A percentile compares a stretch with the other conserved stretches of the same genome.
These are phyloP conservation scores for Didymella arachidicola DNA, from an alignment of 2,329 filamentous ascomycete species.

Conservation along the genomic window DNA sequence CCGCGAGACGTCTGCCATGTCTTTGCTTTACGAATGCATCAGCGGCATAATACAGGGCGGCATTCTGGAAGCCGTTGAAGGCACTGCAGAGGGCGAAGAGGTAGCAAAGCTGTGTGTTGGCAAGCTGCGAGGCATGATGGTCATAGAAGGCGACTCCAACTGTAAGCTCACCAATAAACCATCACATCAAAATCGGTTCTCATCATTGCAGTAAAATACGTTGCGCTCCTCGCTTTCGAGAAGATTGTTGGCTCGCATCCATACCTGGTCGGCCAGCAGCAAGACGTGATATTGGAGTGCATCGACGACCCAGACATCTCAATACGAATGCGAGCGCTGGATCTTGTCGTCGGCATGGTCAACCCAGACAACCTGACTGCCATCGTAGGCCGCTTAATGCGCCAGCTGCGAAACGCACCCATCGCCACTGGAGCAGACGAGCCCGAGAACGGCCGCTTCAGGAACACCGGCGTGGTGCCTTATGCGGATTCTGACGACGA, in stretches of 20 bases:
- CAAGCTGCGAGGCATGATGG: constrained; percentile 92
- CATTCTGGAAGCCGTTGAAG: constrained; percentile 83
- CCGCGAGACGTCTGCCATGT: constrained; percentile 95
- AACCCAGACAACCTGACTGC: constrained; percentile 82
- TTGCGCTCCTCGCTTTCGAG: constrained; percentile 92
- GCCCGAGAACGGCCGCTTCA: constrained; percentile 56
- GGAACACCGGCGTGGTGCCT: constrained; percentile 54
- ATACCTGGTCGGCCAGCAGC: constrained; percentile 86
- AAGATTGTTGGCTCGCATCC: constrained; percentile 91
- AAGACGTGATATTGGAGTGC: constrained; percentile 95
- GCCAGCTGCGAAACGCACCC: constrained; percentile 76
- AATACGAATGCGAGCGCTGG: constrained; percentile 89
- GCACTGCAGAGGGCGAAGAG: constrained; percentile 83
- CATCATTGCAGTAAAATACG: constrained; percentile 80
- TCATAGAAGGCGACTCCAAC: constrained; percentile 92
- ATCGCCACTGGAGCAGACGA: constrained; percentile 60
- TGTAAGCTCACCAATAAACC: constrained; percentile 62
- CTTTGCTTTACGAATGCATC: constrained; percentile 96
- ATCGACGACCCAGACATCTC: constrained; percentile 96
- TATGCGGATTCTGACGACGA: constrained; percentile 66
- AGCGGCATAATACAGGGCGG: constrained; percentile 98
- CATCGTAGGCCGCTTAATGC: constrained; percentile 86
- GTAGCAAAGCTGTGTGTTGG: constrained; percentile 91
- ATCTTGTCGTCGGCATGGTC: constrained; percentile 93
- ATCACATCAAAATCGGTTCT: constrained; percentile 4